Evolutionary conservation across 768 basidiomycete species (phyloP), one percentile per base, ranked within the genome.

Genomic region (Plicaturopsis crispa): DNA sequence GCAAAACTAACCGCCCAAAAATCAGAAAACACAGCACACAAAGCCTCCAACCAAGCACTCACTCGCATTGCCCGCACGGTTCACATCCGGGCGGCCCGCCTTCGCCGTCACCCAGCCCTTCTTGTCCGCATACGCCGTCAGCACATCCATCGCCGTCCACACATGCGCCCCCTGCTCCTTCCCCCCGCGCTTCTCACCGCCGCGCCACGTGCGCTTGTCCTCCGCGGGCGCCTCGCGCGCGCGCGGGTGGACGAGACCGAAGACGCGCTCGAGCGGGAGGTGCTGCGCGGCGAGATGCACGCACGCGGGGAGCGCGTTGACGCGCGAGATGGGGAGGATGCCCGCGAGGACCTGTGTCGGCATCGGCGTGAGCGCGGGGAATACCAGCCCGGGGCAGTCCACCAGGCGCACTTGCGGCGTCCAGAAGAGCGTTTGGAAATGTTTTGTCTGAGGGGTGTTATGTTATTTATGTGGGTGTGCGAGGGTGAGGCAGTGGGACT

Each of bases 301-400:
- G 53, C 89, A 94, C 24, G 86, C 74, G 2, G 91, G 79, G 31
- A 94, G 72, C 2, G 90, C 86, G 19, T 88, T 78, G 37, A 93
- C 74, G 31, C 80, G 80, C 6, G 90, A 81, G 44, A 92, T 92
- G 23, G 86, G 78, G 13, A 88, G 63, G 46, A 83, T 73, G 10
- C 80, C 82, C 21, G 67, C 70, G 24, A 87, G 71, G 36, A 83
- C 81, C 79, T 93, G 89, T 53, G 80, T 73, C 56, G 91, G 87
- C 78, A 89, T 78, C 6, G 80, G 85, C 4, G 83, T 73, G 49
- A 72, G 70, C 43, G 79, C 84, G 6, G 94, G 94, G 69, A 94
- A 80, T 3, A 97, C 89, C 12, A 98, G 73, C 7, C 94, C 94
- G 0, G 94, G 94, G 51, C 94, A 98, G 59, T 98, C 94, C 24